These are phyloP conservation scores for Hemisphaericaspora nanyangensis DNA, from an alignment of 805 yeast genomes.

Conservation along the genomic window DNA sequence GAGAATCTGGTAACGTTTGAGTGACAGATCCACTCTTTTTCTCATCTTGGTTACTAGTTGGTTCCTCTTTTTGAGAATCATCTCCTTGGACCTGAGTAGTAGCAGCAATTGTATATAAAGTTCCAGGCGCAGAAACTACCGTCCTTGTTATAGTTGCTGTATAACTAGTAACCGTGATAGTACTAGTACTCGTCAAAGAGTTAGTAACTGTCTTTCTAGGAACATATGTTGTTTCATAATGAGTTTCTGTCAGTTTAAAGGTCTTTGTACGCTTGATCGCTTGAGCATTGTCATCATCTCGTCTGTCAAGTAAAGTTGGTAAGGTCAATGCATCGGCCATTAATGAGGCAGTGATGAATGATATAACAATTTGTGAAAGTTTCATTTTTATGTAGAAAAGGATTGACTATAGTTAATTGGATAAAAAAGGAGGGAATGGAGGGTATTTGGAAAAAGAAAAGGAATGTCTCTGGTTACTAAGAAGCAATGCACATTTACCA, in stretches of 20 bases:
- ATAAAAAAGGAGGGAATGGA: too few species aligned
- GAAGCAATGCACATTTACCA: too few species aligned
- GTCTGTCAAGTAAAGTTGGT: conserved; percentile 10
- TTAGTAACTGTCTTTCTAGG: conserved; percentile 26
- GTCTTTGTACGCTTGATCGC: conserved; percentile 32
- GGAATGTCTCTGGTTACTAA: too few species aligned
- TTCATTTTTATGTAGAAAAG: conserved; percentile 19
- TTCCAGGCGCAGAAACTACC: conserved; percentile 34
- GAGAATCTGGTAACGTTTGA: too few species aligned
- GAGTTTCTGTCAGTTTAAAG: conserved; percentile 31
- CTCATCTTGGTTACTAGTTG: too few species aligned
- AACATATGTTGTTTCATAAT: conserved; percentile 29
- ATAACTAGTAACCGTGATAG: conserved; percentile 36
- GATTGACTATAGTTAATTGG: too few species aligned
- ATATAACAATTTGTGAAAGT: conserved; percentile 19
- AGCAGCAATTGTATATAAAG: conserved; percentile 35
- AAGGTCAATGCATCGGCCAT: conserved; percentile 17
- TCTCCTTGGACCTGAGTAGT: conserved; percentile 24
- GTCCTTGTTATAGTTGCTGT: conserved; percentile 43
- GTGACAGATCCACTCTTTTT: too few species aligned
- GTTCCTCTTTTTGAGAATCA: too few species aligned
- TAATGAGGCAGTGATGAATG: conserved; percentile 18
- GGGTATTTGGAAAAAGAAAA: too few species aligned
- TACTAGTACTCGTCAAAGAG: conserved; percentile 24
- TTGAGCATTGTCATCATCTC: conserved; percentile 22